These are phyloP conservation scores for Xanthoconium separans DNA, from an alignment of 1,284 basidiomycete genomes.

Conservation along the genomic window DNA sequence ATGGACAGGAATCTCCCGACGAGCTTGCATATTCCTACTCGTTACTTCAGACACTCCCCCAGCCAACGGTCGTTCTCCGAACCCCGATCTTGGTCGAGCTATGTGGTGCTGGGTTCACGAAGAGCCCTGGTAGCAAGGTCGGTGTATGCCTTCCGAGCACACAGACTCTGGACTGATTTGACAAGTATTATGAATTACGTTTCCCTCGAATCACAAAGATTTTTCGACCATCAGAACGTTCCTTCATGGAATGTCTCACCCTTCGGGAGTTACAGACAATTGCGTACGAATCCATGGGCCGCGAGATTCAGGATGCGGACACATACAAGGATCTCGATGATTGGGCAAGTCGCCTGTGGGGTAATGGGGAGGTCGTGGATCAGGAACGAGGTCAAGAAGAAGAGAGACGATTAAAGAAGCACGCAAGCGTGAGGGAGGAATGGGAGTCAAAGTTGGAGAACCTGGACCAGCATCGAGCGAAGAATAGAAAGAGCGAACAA, in stretches of 20 bases:
- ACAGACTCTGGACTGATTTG: not conserved
- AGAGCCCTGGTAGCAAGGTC: conserved; percentile 55
- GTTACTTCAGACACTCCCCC: conserved; percentile 45
- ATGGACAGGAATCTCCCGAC: conserved; percentile 15
- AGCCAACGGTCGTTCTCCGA: conserved; percentile 59
- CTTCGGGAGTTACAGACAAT: conserved; percentile 49
- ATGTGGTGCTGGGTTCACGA: conserved; percentile 81
- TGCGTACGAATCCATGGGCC: conserved; percentile 51
- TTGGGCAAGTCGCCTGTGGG: conserved; percentile 30
- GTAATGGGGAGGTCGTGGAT: conserved; percentile 12
- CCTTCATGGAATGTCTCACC: conserved; percentile 56
- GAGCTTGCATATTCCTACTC: conserved; percentile 54
- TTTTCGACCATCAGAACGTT: conserved; percentile 56
- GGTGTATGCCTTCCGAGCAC: conserved; percentile 15
- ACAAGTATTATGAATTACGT: conserved; percentile 76
- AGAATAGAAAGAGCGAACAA: conserved; percentile 13
- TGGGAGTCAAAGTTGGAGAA: conserved; percentile 32
- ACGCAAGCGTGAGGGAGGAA: conserved; percentile 19
- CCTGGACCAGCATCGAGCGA: conserved; percentile 21
- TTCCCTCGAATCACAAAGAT: conserved; percentile 78
- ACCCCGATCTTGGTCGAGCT: conserved; percentile 71
- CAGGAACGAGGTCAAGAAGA: conserved; percentile 11
- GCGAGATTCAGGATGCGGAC: conserved; percentile 38
- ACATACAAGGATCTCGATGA: conserved; percentile 38
- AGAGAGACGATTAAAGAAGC: conserved; percentile 13